Percentiles rank a stretch among this genome's conserved stretches.
phyloP scores from a whole-genome alignment of 2,329 filamentous ascomycete species.

The Pseudogymnoascus sp. region DNA sequence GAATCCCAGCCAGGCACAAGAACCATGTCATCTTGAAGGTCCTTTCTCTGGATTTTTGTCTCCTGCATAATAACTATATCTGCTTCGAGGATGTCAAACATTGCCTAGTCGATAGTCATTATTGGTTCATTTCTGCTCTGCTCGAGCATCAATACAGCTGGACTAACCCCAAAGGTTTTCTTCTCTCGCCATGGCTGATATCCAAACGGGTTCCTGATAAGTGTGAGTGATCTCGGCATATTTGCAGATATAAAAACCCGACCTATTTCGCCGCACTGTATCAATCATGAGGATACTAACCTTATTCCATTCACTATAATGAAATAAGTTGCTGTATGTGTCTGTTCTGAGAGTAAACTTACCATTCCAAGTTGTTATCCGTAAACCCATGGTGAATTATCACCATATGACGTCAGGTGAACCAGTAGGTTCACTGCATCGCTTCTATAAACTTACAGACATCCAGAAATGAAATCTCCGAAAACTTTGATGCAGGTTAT shows the following conservation, averaged over 20 bases:
- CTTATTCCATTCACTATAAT: constrained; percentile 68
- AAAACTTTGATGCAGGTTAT: neutral
- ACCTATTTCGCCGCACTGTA: neutral
- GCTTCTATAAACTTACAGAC: neutral
- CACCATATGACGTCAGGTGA: neutral
- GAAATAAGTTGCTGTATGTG: constrained; percentile 15
- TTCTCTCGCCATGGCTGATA: constrained; percentile 75
- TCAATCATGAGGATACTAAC: constrained; percentile 31
- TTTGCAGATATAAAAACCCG: neutral
- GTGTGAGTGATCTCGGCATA: neutral
- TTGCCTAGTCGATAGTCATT: constrained; percentile 45
- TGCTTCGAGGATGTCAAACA: constrained; percentile 89
- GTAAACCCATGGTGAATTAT: constrained; percentile 51
- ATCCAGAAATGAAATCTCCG: neutral
- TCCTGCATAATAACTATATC: constrained; percentile 96
- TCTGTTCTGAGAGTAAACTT: constrained; percentile 23
- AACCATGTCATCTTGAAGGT: constrained; percentile 91
- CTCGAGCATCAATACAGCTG: neutral
- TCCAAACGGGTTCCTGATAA: constrained; percentile 66
- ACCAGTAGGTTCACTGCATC: neutral
- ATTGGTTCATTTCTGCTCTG: neutral
- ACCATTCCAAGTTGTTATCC: constrained; percentile 87
- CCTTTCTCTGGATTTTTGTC: constrained; percentile 90
- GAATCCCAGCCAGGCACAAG: constrained; percentile 92
- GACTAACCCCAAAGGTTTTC: constrained; percentile 55